Percentiles rank a stretch among this genome's conserved stretches.
Evolutionary conservation across 2,329 filamentous ascomycete species (phyloP).

Genomic region (Cordyceps sp.): DNA sequence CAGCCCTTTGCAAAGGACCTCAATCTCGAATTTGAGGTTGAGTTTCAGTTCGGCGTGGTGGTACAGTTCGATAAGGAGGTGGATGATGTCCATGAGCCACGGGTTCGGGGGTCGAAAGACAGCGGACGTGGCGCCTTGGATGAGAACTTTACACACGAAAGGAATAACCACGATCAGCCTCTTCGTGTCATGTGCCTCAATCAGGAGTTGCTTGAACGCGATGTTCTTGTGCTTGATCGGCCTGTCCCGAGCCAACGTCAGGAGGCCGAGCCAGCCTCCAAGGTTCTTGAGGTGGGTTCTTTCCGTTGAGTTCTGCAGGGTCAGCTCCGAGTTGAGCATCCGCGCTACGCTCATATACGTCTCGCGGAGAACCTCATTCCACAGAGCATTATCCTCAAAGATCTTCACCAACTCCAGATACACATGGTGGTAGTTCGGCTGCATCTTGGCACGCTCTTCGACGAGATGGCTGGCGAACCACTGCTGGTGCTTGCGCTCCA

Average conservation of each 20-base stretch:
- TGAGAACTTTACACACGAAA: slow-evolving; percentile 91
- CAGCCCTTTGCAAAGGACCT: slow-evolving; percentile 87
- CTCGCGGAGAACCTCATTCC: slow-evolving; percentile 80
- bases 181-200: slow-evolving; percentile 88
- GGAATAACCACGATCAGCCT: slow-evolving; percentile 84
- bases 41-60: slow-evolving; percentile 85
- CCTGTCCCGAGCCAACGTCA: slow-evolving; percentile 86
- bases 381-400: slow-evolving; percentile 63
- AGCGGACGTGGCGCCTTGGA: slow-evolving; percentile 68
- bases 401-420: slow-evolving; percentile 81
- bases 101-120: slow-evolving; percentile 92
- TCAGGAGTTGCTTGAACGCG: slow-evolving; percentile 86
- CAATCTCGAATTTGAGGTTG: slow-evolving; percentile 96
- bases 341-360: slow-evolving; percentile 76
- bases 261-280: slow-evolving; percentile 78
- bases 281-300: slow-evolving; percentile 83
- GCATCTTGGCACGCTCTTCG: slow-evolving; percentile 89
- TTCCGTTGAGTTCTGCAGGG: slow-evolving; percentile 70
- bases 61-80: slow-evolving; percentile 83
- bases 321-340: slow-evolving; percentile 80
- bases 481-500: slow-evolving; percentile 71
- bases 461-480: slow-evolving; percentile 96
- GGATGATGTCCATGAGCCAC: slow-evolving; percentile 93
- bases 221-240: slow-evolving; percentile 95
- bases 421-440: slow-evolving; percentile 88